Evolutionary conservation across 176 grass and related monocot species (phyloP).

Genomic region (Oryza glumipatula): DNA sequence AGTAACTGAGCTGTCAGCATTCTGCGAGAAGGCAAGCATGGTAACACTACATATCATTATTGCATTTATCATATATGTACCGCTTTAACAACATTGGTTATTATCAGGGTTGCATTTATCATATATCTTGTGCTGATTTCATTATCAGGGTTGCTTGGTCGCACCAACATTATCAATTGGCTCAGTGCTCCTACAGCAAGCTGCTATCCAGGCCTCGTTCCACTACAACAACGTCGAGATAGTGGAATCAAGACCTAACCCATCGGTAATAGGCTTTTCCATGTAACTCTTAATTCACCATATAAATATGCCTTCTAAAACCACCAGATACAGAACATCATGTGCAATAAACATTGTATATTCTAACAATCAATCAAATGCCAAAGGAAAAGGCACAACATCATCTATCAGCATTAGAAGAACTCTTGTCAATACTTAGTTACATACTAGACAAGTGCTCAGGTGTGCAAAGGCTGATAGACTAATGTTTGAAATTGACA

Average conservation of each 20-base stretch:
- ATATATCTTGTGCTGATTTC: background rate
- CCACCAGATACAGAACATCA: background rate
- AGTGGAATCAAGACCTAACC: conserved; percentile 60
- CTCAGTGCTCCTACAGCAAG: conserved; percentile 89
- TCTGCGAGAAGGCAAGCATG: conserved; percentile 92
- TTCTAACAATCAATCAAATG: background rate
- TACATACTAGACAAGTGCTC: background rate
- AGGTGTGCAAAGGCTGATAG: background rate
- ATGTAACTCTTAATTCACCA: background rate
- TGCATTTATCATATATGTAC: background rate
- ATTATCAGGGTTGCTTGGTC: conserved; percentile 71
- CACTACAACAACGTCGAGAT: conserved; percentile 85
- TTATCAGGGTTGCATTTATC: background rate
- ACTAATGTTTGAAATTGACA: conserved; percentile 42
- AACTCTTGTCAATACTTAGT: background rate
- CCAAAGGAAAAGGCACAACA: background rate
- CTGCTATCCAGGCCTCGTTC: conserved; percentile 92
- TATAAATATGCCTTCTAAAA: conserved; percentile 4
- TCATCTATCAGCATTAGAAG: background rate
- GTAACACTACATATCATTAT: conserved; percentile 41
- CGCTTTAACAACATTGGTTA: background rate
- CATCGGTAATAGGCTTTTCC: conserved; percentile 37
- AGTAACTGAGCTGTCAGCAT: conserved; percentile 68
- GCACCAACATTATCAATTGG: conserved; percentile 86
- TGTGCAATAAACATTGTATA: background rate